Evolutionary conservation across 1,284 basidiomycete genomes (phyloP).

Genomic region (Sanghuangporus sanghuang): DNA sequence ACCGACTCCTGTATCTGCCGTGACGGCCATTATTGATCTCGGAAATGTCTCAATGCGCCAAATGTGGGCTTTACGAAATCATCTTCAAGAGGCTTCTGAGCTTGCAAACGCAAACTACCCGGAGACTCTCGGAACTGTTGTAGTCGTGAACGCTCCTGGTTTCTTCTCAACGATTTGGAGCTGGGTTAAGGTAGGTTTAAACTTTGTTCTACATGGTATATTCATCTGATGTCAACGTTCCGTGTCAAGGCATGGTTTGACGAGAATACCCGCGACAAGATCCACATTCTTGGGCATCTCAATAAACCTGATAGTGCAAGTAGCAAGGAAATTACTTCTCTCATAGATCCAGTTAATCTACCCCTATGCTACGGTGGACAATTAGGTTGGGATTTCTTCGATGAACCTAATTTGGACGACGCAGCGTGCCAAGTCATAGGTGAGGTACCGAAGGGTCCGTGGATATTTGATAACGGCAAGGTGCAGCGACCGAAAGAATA

Average conservation of each 20-base stretch:
- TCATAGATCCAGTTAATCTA: conserved; percentile 53
- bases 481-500: conserved; percentile 22
- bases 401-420: conserved; percentile 55
- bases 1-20: conserved; percentile 55
- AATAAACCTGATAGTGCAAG: conserved; percentile 30
- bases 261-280: conserved; percentile 66
- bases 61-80: conserved; percentile 63
- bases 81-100: conserved; percentile 67
- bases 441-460: conserved; percentile 48
- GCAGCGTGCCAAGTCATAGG: conserved; percentile 36
- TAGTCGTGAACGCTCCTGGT: conserved; percentile 67
- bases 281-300: conserved; percentile 58
- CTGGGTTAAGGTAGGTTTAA: conserved; percentile 60
- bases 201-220: background rate
- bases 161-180: conserved; percentile 77
- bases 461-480: conserved; percentile 41
- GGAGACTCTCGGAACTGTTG: conserved; percentile 62
- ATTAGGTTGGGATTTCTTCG: conserved; percentile 60
- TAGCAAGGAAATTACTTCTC: conserved; percentile 40
- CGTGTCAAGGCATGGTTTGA: conserved; percentile 65
- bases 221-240: background rate
- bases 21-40: conserved; percentile 73
- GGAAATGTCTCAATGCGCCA: conserved; percentile 50
- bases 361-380: conserved; percentile 65
- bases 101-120: conserved; percentile 77